These are phyloP conservation scores for Aspergillus funiculosus DNA, from an alignment of 495 filamentous ascomycete species.

Conservation along the genomic window DNA sequence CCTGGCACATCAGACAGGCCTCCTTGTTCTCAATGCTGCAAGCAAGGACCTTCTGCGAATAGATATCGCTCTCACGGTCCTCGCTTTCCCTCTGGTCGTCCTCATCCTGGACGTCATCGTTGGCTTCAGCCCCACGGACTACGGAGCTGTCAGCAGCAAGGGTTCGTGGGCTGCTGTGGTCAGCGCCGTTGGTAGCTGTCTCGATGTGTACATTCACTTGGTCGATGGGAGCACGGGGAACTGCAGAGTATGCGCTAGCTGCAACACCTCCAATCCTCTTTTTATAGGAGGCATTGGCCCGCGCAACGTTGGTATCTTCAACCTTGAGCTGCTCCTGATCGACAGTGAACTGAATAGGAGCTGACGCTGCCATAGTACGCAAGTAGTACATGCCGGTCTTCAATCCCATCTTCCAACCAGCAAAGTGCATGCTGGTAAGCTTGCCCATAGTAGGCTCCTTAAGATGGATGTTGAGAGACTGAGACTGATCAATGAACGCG, in stretches of 20 bases:
- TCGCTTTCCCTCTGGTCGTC: slow-evolving; percentile 59
- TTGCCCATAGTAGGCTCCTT: slow-evolving; percentile 99
- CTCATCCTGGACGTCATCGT: slow-evolving; percentile 35
- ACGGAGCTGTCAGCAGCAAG: slow-evolving; percentile 61
- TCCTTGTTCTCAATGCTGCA: slow-evolving; percentile 96
- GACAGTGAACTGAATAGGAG: slow-evolving; percentile 98
- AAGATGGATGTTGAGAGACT: slow-evolving; percentile 98
- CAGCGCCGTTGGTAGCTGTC: slow-evolving; percentile 36
- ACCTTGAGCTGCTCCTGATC: slow-evolving; percentile 95
- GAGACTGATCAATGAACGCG: slow-evolving; percentile 97
- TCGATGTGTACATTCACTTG: slow-evolving; percentile 32
- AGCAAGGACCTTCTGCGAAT: slow-evolving; percentile 79
- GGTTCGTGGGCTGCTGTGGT: too few relatives aligned
- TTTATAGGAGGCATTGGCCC: slow-evolving; percentile 51
- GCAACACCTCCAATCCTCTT: slow-evolving; percentile 54
- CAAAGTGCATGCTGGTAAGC: slow-evolving; percentile 98
- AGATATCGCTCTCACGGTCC: slow-evolving; percentile 80
- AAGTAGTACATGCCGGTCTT: slow-evolving; percentile 99
- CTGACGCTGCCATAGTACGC: slow-evolving; percentile 92
- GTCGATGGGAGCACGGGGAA: slow-evolving; percentile 50
- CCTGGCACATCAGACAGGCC: slow-evolving; percentile 85
- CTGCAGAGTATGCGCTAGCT: slow-evolving; percentile 48
- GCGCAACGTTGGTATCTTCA: slow-evolving; percentile 74
- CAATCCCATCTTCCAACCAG: slow-evolving; percentile 96
- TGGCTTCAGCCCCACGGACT: slow-evolving; percentile 56